phyloP scores from a whole-genome alignment of 306 rosid species.

The Arachis stenosperma region DNA sequence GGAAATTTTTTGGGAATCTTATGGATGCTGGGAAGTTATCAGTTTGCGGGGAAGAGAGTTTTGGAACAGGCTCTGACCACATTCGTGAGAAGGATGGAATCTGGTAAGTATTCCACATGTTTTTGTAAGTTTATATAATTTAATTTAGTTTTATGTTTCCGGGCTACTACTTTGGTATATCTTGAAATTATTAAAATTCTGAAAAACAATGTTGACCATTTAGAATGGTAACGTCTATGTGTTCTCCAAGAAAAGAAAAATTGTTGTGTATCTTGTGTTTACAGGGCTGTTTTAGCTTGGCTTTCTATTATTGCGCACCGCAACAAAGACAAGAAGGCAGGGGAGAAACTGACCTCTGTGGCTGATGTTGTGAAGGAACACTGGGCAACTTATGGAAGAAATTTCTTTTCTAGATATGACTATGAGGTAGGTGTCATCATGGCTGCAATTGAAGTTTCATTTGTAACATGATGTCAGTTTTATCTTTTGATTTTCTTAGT shows the following conservation, averaged over 20 bases:
- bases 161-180: neutral
- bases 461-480: conserved; percentile 20
- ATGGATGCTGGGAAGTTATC: conserved; percentile 97
- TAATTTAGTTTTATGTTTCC: conserved; percentile 8
- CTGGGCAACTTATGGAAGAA: conserved; percentile 95
- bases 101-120: conserved; percentile 63
- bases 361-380: conserved; percentile 80
- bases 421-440: conserved; percentile 66
- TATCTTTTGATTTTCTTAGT: conserved; percentile 17
- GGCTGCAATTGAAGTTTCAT: conserved; percentile 22
- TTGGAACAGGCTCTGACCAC: conserved; percentile 98
- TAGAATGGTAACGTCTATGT: neutral
- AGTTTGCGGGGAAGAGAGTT: conserved; percentile 97
- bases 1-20: conserved; percentile 99
- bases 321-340: conserved; percentile 83
- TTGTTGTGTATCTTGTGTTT: conserved; percentile 33
- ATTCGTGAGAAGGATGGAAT: conserved; percentile 99
- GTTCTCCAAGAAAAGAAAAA: neutral
- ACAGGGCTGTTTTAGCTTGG: conserved; percentile 99
- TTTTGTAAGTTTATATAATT: conserved; percentile 7
- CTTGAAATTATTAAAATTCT: conserved; percentile 18
- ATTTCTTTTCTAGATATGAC: conserved; percentile 94
- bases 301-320: conserved; percentile 84
- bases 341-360: conserved; percentile 85
- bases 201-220: neutral